Percentiles rank a stretch among this genome's conserved stretches.
phyloP scores from a whole-genome alignment of 2,329 filamentous ascomycete genomes.

The Leptographium galeiforme region DNA sequence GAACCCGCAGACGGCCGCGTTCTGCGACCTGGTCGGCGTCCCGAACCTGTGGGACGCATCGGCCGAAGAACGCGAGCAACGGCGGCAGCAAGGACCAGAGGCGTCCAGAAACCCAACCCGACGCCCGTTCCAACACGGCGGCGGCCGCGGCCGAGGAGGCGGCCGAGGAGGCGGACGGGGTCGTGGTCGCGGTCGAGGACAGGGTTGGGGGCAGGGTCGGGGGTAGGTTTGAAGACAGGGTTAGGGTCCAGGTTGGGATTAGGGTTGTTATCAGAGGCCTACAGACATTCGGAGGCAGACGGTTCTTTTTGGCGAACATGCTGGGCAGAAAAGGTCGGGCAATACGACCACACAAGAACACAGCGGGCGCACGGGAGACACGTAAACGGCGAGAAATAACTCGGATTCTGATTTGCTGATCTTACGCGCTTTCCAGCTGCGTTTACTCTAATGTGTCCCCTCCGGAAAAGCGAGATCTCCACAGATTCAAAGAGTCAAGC shows the following conservation, averaged over 20 bases:
- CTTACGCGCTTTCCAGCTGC: neutral
- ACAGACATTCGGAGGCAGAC: too few relatives aligned
- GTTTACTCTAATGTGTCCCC: slow-evolving; percentile 24
- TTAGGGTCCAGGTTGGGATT: too few relatives aligned
- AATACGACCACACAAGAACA: too few relatives aligned
- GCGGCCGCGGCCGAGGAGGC: slow-evolving; percentile 24
- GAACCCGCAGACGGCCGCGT: slow-evolving; percentile 73
- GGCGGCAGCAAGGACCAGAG: slow-evolving; percentile 45
- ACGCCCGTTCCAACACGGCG: slow-evolving; percentile 12
- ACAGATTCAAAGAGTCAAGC: slow-evolving; percentile 24
- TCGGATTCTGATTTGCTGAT: too few relatives aligned
- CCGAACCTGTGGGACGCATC: slow-evolving; percentile 61
- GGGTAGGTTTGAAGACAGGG: too few relatives aligned
- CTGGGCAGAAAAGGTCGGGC: too few relatives aligned
- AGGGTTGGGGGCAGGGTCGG: neutral
- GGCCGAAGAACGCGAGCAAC: slow-evolving; percentile 53
- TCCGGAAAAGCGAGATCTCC: slow-evolving; percentile 31
- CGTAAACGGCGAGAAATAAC: too few relatives aligned
- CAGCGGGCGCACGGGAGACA: too few relatives aligned
- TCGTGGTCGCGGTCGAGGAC: slow-evolving; percentile 15
- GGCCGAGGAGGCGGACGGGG: slow-evolving; percentile 23
- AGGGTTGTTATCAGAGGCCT: neutral
- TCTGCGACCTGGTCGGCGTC: slow-evolving; percentile 67
- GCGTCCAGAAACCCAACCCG: slow-evolving; percentile 17
- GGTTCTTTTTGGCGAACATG: too few relatives aligned